Base-by-base conservation (phyloP, 2,329 filamentous ascomycete species). In the Venturia aucupariae region DNA sequence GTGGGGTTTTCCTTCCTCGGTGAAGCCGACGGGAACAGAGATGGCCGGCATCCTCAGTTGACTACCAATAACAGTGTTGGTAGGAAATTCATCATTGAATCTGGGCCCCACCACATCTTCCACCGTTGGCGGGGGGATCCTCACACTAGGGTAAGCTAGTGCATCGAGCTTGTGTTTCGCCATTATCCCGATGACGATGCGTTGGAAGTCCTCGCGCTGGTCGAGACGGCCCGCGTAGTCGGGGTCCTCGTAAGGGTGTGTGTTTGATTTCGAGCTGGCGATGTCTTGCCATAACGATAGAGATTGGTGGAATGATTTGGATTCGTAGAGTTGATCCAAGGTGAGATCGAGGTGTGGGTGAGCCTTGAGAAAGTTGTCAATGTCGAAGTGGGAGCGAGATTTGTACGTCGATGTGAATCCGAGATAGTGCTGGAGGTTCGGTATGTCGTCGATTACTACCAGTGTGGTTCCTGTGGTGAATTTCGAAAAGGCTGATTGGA, bases 61-160 rank as follows among this genome's bases (percentile, higher is more conserved):
- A 61, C 71, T 73, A 0, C 71, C 75, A 59, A 77, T 71, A 1
- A 71, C 67, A 3, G 75, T 76, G 62, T 76, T 76, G 3, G 71
- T 74, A 8, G 71, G 71, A 60, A 74, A 75, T 51, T 71, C 67
- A 7, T 68, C 64, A 13, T 65, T 62, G 15, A 67, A 75, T 38
- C 72, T 68, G 30, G 65, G 64, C 48, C 68, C 70, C 10, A 70
- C 66, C 10, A 74, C 68, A 66, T 75, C 73, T 54, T 71, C 64
- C 19, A 72, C 71, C 24, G 69, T 71, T 4, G 73, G 74, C 11
- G 75, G 71, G 11, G 75, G 70, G 0, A 74, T 67, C 24, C 44
- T 2, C 4, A 55, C 46, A 17, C 22, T 74, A 1, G 75, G 75
- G 54, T 74, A 72, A 1, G 70, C 67, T 32, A 76, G 72, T 5